Evolutionary conservation across 2,329 filamentous ascomycete genomes (phyloP).

Genomic region (Zymoseptoria passerinii): DNA sequence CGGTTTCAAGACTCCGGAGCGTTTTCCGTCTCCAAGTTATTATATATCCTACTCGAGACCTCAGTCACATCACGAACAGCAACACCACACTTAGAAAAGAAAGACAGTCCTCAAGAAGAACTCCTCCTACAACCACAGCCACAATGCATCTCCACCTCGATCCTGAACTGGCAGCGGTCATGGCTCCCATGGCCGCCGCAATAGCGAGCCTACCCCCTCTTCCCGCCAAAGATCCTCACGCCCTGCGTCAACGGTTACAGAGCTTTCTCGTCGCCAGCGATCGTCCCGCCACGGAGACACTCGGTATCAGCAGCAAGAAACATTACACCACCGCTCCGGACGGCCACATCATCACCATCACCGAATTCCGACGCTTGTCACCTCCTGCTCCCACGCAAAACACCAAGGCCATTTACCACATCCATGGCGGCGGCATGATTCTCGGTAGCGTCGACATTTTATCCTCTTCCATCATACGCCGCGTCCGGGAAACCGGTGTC

Average conservation of each 20-base stretch:
- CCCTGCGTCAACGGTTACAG: conserved; percentile 5
- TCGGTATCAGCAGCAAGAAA: conserved; percentile 7
- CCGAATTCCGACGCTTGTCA: conserved; percentile 10
- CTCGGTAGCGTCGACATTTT: conserved; percentile 12
- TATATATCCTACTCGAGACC: no score
- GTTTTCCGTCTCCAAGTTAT: neutral
- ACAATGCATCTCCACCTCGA: conserved; percentile 10
- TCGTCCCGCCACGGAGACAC: conserved; percentile 1
- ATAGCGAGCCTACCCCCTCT: conserved; percentile 8
- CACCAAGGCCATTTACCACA: conserved; percentile 6
- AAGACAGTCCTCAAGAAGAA: neutral
- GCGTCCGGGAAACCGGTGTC: neutral
- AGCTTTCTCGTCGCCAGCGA: conserved; percentile 1
- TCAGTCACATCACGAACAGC: neutral
- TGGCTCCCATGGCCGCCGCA: conserved; percentile 9
- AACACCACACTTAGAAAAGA: neutral
- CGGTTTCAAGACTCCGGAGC: neutral
- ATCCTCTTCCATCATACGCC: conserved; percentile 1
- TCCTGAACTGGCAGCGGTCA: conserved; percentile 10
- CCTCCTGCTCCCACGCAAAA: neutral
- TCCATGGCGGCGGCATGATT: conserved; percentile 15
- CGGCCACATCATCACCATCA: conserved; percentile 7
- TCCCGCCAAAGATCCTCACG: conserved; percentile 11
- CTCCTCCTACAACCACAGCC: neutral
- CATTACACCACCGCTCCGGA: conserved; percentile 6